Base-by-base conservation (phyloP, 2,329 filamentous ascomycete genomes). In the Metarhizium guizhouense region DNA sequence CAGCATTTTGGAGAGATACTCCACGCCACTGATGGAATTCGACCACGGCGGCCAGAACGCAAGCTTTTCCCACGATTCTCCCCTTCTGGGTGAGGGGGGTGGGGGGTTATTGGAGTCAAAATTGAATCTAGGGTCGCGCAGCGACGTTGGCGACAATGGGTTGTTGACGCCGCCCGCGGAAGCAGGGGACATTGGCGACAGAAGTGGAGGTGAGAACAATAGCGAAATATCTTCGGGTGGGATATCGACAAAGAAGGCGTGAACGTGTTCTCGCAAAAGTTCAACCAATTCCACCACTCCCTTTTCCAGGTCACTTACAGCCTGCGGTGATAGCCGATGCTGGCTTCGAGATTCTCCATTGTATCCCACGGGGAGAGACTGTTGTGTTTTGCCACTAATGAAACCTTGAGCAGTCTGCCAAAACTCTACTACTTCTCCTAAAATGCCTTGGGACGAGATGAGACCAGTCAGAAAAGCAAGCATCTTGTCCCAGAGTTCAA, bases 1-100 rank as follows among this genome's bases (percentile, higher is more conserved):
- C 25, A 97, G 76, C 67, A 94, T 86, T 67, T 88, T 90, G 52
- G 88, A 85, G 5, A 99, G 79, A 65, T 95, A 96, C 68, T 95
- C 84, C 2, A 93, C 89, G n/a, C 89, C 93, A 57, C 91, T 95
- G 29, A 97, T 75, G 0, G 92, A 92, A 66, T 96, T 97, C 2
- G 91, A 88, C 73, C 88, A 87, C 0, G 93, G 94, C 4, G 93
- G 92, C 92, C 93, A 97, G 70, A 97, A 99, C 0, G 92, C 93
- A 69, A 94, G 84, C 73, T 93, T 87, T 66, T 97, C 94, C 90
- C 91, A 97, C 0, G 86, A 75, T 63, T 96, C 90, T 6, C 92
- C 93, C 48, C 82, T 82, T 62, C 80, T 88, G 0, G 90, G 89
- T 0, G 88, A 90, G 1, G 86, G 85, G 11, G 85, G 84, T 1